Evolutionary conservation across 2,329 filamentous ascomycete species (phyloP).

Genomic region (Hypoxylon sp.): DNA sequence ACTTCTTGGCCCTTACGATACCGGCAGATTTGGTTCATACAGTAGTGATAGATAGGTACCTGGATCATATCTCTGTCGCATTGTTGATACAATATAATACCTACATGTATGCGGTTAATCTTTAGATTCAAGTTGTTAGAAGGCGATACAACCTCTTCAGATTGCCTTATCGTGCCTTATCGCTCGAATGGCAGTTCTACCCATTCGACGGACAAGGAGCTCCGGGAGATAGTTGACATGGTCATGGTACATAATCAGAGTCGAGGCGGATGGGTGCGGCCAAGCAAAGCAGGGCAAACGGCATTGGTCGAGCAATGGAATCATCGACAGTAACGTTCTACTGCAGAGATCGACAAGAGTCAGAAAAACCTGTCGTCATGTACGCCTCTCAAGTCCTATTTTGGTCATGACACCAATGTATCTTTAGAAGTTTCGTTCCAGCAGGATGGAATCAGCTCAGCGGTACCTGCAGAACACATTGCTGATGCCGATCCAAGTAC

Average conservation of each 20-base stretch:
- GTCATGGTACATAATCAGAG: constrained; percentile 15
- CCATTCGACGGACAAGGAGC: constrained; percentile 8
- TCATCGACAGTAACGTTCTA: constrained; percentile 5
- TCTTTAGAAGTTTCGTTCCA: constrained; percentile 21
- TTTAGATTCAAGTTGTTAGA: constrained; percentile 10
- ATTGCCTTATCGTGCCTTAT: constrained; percentile 21
- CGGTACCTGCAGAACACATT: constrained; percentile 40
- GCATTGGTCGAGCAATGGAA: constrained; percentile 15
- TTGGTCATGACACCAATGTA: constrained; percentile 8
- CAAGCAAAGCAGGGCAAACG: constrained; percentile 7
- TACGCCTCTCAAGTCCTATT: constrained; percentile 8
- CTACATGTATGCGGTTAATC: no score
- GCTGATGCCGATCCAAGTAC: constrained; percentile 25
- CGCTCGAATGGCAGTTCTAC: constrained; percentile 6
- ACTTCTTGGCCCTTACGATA: constrained; percentile 13
- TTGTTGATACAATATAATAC: constrained; percentile 28
- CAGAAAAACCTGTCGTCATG: constrained; percentile 21
- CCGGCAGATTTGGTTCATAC: constrained; percentile 30
- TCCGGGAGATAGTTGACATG: constrained; percentile 9
- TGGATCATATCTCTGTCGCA: constrained; percentile 14
- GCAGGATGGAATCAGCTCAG: constrained; percentile 32
- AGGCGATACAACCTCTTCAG: constrained; percentile 14
- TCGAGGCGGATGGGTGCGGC: constrained; percentile 5
- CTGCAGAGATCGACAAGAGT: constrained; percentile 15
- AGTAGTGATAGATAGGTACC: background rate